phyloP scores from a whole-genome alignment of 768 basidiomycete genomes.

The Hortiboletus flavorubellus region DNA sequence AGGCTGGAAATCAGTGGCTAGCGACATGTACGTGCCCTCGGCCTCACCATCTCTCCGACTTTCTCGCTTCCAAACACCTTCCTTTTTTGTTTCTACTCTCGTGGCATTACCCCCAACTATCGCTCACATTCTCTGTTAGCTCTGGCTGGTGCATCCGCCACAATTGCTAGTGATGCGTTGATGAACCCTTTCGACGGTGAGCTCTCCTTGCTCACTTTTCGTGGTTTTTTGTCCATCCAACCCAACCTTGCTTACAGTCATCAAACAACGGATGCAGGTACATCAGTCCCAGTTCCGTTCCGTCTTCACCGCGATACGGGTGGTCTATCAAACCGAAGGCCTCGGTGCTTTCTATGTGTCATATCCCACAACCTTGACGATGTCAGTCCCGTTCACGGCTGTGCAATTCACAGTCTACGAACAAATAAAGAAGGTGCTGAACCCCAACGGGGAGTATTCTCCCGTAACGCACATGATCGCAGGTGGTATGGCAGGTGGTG shows the following conservation, averaged over 20 bases:
- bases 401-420: conserved; percentile 98
- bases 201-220: conserved; percentile 21
- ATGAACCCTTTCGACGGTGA: conserved; percentile 99
- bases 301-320: conserved; percentile 78
- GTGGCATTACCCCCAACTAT: neutral
- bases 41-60: neutral
- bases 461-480: conserved; percentile 91
- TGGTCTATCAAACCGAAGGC: conserved; percentile 85
- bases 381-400: conserved; percentile 97
- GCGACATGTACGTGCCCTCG: conserved; percentile 71
- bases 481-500: conserved; percentile 88
- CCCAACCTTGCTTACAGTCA: conserved; percentile 54
- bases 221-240: conserved; percentile 8
- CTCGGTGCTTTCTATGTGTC: conserved; percentile 94
- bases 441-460: conserved; percentile 84
- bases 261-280: conserved; percentile 99
- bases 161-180: conserved; percentile 91
- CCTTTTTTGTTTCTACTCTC: neutral
- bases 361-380: conserved; percentile 95
- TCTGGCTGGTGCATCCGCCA: conserved; percentile 89
- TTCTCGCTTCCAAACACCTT: neutral
- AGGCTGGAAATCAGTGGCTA: conserved; percentile 70
- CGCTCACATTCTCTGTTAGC: conserved; percentile 47
- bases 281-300: conserved; percentile 91
- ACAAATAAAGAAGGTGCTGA: conserved; percentile 80